Evolutionary conservation across 352 stramenopile genomes (phyloP), one percentile per base, ranked within the genome.

Genomic region (Phytophthora colocasiae): DNA sequence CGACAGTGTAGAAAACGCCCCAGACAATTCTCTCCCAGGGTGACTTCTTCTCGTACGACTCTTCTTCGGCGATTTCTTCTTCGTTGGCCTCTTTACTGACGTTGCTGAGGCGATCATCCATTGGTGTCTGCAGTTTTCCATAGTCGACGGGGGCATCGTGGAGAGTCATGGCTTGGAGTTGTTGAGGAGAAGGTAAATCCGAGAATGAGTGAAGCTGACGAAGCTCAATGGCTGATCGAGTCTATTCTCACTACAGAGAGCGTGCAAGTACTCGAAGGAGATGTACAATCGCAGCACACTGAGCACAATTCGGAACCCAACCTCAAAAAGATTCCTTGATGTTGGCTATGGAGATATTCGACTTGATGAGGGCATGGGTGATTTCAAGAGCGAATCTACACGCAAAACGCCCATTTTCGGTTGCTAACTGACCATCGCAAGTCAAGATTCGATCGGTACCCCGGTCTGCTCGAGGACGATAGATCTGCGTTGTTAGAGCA

Each of bases 21-120:
- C 44, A 71, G 1, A 15, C 22, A 29, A 79, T 67, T 43, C 68
- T 78, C 48, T 72, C 31, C 0, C n/a, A 32, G 6, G 17, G 7
- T 3, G 44, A 56, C n/a, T 63, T 41, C 50, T 63, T 72, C 27
- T 65, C 15, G 53, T 66, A 57, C 10, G 49, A 61, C 17, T 71
- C 55, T 38, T 63, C 56, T 24, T 54, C 32, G 6, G 39, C 44
- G n/a, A 26, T 40, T 8, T 58, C 61, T 36, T 58, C 52, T 0
- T 63, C 34, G 38, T 63, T 44, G 9, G 22, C 44, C 9, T 69
- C 39, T 53, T 69, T 63, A 14, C 41, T 60, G 31, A 53, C 44
- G 3, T 17, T 46, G 52, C 60, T 63, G n/a, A 57, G 60, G 2
- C 60, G 60, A 5, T 63, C 51, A 9, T 69, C 43, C 5, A 47